Evolutionary conservation across 148 eudicot species (phyloP).

Genomic region (Chenopodium suecicum): DNA sequence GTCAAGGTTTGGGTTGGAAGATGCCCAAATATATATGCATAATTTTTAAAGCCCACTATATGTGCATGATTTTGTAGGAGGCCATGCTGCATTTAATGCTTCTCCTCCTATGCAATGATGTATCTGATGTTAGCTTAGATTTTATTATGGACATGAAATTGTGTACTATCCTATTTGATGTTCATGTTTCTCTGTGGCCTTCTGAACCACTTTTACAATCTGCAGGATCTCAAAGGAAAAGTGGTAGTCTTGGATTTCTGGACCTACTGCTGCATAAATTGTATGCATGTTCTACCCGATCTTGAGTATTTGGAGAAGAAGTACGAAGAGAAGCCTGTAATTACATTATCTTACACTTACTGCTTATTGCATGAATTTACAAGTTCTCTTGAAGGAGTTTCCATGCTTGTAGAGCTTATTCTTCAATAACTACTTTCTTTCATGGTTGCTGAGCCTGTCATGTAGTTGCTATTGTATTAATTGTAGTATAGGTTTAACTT

Average conservation of each 20-base stretch:
- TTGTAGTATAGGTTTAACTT: neutral
- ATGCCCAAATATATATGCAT: neutral
- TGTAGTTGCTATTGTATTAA: neutral
- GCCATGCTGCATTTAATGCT: neutral
- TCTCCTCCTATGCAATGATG: neutral
- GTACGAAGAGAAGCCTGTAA: constrained; percentile 90
- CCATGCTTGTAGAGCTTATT: constrained; percentile 6
- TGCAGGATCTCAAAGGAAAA: constrained; percentile 93
- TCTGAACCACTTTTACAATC: constrained; percentile 5
- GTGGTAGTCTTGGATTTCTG: constrained; percentile 94
- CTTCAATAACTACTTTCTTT: neutral
- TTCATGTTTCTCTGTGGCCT: neutral
- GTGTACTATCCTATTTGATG: neutral
- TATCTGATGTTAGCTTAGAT: neutral
- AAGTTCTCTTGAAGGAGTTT: neutral
- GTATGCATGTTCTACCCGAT: constrained; percentile 98
- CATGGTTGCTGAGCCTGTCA: constrained; percentile 4
- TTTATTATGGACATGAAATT: neutral
- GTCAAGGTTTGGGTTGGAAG: neutral
- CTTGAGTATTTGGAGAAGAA: constrained; percentile 89
- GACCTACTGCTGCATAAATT: constrained; percentile 98
- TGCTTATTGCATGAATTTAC: constrained; percentile 4
- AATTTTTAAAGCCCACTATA: neutral
- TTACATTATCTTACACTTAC: constrained; percentile 20
- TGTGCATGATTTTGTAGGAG: neutral